These are phyloP conservation scores for Turritis glabra DNA, from an alignment of 345 rosid genomes.

Conservation along the genomic window DNA sequence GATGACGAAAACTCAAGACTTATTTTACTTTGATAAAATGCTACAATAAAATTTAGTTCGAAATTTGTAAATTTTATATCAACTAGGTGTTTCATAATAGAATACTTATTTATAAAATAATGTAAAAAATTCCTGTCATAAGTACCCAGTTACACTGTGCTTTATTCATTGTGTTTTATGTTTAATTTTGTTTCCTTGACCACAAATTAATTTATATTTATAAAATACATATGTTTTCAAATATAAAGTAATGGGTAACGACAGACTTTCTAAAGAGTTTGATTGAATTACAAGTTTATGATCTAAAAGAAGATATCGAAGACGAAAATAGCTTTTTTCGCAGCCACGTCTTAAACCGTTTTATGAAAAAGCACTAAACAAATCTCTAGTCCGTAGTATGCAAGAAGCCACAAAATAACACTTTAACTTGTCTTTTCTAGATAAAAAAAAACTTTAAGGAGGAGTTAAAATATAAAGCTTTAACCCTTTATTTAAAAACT, in stretches of 20 bases:
- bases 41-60: neutral
- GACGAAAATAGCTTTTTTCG: constrained; percentile 2
- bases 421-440: constrained; percentile 1
- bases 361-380: neutral
- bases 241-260: neutral
- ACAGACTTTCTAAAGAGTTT: neutral
- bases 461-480: neutral
- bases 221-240: neutral
- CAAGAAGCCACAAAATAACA: neutral
- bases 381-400: neutral
- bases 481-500: neutral
- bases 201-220: neutral
- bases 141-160: neutral
- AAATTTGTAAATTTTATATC: neutral
- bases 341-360: constrained; percentile 10
- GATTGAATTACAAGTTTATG: neutral
- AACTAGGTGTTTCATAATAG: no score
- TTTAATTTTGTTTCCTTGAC: neutral
- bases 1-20: neutral
- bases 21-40: no score
- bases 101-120: neutral
- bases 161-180: no score
- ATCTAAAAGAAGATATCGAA: neutral
- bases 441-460: neutral
- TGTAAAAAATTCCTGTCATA: neutral